Percentiles rank a stretch among this genome's conserved stretches.
Conservation (phyloP, 495 filamentous ascomycete genomes). For the Paragyromitra xinjiangensis region DNA sequence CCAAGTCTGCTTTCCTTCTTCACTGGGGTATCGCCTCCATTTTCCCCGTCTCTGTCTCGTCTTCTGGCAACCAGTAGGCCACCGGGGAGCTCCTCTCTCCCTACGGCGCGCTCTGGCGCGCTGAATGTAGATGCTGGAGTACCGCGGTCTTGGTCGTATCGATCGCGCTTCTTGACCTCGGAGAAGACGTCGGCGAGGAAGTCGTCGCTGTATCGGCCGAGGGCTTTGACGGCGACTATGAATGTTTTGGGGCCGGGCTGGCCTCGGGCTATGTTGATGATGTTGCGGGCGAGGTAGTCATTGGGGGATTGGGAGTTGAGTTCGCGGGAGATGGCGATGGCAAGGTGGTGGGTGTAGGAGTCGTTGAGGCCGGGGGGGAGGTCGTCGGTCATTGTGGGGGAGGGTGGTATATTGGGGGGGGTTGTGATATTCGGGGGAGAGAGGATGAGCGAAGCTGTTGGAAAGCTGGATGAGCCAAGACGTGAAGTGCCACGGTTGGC, state of each 20-base stretch:
- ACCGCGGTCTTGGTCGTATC: slow-evolving; percentile 49
- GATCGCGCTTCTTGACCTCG: slow-evolving; percentile 53
- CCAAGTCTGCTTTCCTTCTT: slow-evolving; percentile 54
- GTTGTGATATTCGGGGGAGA: not conserved
- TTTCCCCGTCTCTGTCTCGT: slow-evolving; percentile 14
- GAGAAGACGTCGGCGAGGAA: slow-evolving; percentile 54
- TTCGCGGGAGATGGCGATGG: slow-evolving; percentile 42
- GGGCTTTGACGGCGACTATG: slow-evolving; percentile 54
- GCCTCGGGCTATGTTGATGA: slow-evolving; percentile 56
- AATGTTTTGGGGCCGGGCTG: slow-evolving; percentile 58
- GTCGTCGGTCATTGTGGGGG: slow-evolving; percentile 42
- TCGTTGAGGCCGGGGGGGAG: slow-evolving; percentile 54
- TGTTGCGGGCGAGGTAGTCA: slow-evolving; percentile 55
- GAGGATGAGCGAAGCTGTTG: not conserved
- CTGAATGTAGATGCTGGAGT: slow-evolving; percentile 10
- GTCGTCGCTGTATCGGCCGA: slow-evolving; percentile 55
- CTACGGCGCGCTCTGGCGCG: slow-evolving; percentile 26
- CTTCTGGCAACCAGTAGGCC: slow-evolving; percentile 48
- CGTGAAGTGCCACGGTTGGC: not conserved
- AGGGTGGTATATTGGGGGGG: not conserved
- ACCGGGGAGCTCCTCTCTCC: slow-evolving; percentile 46
- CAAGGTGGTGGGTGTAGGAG: slow-evolving; percentile 51
- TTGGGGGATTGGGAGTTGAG: slow-evolving; percentile 49
- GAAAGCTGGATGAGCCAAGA: not conserved
- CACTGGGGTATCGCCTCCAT: not conserved